Evolutionary conservation across 2,329 filamentous ascomycete genomes (phyloP), one percentile per base, ranked within the genome.

Genomic region (Xylaria sp.): DNA sequence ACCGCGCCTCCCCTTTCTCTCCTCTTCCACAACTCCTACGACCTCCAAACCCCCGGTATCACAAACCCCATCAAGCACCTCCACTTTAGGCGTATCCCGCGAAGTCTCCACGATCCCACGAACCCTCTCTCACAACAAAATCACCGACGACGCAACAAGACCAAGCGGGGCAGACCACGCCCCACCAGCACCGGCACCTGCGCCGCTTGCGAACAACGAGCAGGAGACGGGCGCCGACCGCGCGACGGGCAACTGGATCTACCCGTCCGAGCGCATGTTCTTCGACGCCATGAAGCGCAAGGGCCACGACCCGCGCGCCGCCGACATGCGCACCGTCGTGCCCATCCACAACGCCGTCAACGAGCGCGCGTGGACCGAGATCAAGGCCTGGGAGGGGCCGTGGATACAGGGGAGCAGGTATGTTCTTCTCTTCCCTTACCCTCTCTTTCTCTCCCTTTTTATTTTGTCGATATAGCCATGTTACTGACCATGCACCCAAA

Each of bases 321-420:
- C 86, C 6, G 94, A 97, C 81, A 98, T 98, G 91, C 91, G 89
- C 76, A 92, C 92, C 41, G 94, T 98, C 41, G 94, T 98, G 64
- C 96, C 94, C 2, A 98, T 98, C 76, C 96, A 99, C 83, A 99
- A 99, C 80, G 96, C 96, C 54, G 96, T 99, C 71, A 99, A 99
- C 82, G 96, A 99, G 87, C 87, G 93, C 51, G 96, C 96, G 0
- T 99, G 96, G 96, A 86, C 89, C 71, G 92, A 98, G 83, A 98
- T 99, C 73, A 89, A 92, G 75, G 84, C 88, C 54, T 99, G 96
- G 96, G 96, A 99, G 82, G 86, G 84, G 52, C 91, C 91, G 0
- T 92, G 88, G 69, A 81, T 82, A 1, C 80, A 88, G 67, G 80
- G 84, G 46, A 83, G 92, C 74, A 83, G 87, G 88, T 90, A 82